These are phyloP conservation scores for Silene latifolia DNA, from an alignment of 148 eudicot genomes.

Conservation along the genomic window DNA sequence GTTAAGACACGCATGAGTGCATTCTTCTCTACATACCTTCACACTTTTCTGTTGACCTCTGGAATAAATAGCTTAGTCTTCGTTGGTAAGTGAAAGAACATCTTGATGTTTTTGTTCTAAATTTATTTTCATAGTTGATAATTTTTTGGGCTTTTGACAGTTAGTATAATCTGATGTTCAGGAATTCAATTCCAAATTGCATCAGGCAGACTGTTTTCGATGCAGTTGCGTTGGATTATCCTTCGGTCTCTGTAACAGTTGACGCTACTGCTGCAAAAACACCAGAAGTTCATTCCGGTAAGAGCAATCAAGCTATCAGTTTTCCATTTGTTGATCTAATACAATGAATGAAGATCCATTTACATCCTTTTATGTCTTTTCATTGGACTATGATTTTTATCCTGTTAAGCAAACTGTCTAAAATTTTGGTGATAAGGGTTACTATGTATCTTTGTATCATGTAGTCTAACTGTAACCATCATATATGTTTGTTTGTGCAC, in stretches of 20 bases:
- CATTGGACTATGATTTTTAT: too few relatives aligned
- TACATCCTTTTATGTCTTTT: too few relatives aligned
- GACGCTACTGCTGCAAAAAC: conserved; percentile 98
- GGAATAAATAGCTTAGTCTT: conserved; percentile 64
- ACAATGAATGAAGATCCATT: too few relatives aligned
- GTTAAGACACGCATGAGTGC: conserved; percentile 94
- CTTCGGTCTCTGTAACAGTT: conserved; percentile 64
- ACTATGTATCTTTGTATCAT: too few relatives aligned
- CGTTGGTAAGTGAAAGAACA: conserved; percentile 42
- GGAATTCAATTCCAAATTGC: conserved; percentile 99
- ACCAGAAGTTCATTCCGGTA: conserved; percentile 75
- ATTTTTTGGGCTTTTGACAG: not conserved
- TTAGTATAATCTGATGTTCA: conserved; percentile 22
- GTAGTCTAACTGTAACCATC: too few relatives aligned
- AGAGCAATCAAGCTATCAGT: not conserved
- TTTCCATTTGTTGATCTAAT: too few relatives aligned
- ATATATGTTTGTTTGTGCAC: too few relatives aligned
- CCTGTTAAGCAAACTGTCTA: too few relatives aligned
- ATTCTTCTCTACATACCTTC: conserved; percentile 78
- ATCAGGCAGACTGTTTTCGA: conserved; percentile 93
- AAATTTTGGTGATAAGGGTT: too few relatives aligned
- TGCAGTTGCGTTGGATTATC: conserved; percentile 88
- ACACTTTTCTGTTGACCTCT: conserved; percentile 56
- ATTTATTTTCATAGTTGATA: not conserved
- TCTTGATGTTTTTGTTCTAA: not conserved